Percentiles rank a stretch among this genome's conserved stretches.
Conservation (phyloP, 1,139 yeast species). For the Sugiyamaella pinicola region DNA sequence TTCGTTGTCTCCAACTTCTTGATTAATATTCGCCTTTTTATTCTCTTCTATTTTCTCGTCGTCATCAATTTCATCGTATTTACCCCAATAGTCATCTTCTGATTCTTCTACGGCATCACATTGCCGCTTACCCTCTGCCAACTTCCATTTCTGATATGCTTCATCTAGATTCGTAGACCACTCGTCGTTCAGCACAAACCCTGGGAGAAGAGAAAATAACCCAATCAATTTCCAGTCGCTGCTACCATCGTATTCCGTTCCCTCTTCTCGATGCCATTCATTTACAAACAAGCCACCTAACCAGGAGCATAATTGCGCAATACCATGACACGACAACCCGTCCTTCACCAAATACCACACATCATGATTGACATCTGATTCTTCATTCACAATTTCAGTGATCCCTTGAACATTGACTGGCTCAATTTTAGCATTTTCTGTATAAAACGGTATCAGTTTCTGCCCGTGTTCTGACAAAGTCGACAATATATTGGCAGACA, state of each 20-base stretch:
- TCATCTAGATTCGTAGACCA: neutral
- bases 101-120: slow-evolving; percentile 5
- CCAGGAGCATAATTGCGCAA: slow-evolving; percentile 11
- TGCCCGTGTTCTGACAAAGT: slow-evolving; percentile 13
- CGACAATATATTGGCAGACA: slow-evolving; percentile 5
- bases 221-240: slow-evolving; percentile 17
- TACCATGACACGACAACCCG: slow-evolving; percentile 3
- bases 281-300: slow-evolving; percentile 7
- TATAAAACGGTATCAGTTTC: slow-evolving; percentile 9
- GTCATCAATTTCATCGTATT: slow-evolving; percentile 24
- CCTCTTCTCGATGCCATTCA: neutral
- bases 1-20: neutral
- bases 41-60: slow-evolving; percentile 16
- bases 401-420: neutral
- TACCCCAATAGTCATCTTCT: slow-evolving; percentile 22
- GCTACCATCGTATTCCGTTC: slow-evolving; percentile 2
- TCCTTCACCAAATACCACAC: slow-evolving; percentile 13
- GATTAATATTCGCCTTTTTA: neutral
- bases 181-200: neutral
- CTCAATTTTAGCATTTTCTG: neutral
- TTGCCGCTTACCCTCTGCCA: neutral
- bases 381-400: slow-evolving; percentile 11
- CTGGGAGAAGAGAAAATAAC: slow-evolving; percentile 5
- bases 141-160: slow-evolving; percentile 5
- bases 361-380: slow-evolving; percentile 10